phyloP scores from a whole-genome alignment of 768 basidiomycete genomes.

The Russula virescens region DNA sequence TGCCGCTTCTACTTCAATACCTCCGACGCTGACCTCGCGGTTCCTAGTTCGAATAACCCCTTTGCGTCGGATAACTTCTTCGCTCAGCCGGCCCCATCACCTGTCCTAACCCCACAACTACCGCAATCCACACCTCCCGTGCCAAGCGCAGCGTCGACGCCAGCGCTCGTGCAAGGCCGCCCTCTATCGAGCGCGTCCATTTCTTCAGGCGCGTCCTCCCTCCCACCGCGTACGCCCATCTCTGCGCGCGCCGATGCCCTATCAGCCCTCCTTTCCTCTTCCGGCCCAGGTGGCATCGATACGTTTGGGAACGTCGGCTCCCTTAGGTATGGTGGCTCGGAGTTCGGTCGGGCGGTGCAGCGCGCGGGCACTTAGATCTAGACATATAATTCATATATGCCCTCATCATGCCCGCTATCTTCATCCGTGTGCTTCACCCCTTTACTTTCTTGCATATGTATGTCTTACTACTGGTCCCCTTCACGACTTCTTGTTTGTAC shows the following conservation, averaged over 20 bases:
- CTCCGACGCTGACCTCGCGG: background rate
- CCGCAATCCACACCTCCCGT: constrained; percentile 9
- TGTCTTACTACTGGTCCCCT: background rate
- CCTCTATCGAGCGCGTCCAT: constrained; percentile 16
- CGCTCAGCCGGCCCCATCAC: constrained; percentile 35
- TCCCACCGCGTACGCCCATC: constrained; percentile 21
- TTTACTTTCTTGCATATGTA: background rate
- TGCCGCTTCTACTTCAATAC: background rate
- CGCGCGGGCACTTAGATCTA: constrained; percentile 5
- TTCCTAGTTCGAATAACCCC: constrained; percentile 21
- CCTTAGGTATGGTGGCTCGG: constrained; percentile 19
- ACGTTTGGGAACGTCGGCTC: constrained; percentile 23
- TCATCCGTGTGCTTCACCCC: background rate
- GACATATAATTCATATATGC: background rate
- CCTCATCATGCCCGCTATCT: background rate
- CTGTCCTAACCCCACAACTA: constrained; percentile 37
- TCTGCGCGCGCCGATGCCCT: constrained; percentile 14
- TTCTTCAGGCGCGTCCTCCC: constrained; percentile 20
- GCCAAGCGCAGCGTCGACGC: constrained; percentile 16
- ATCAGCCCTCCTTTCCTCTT: constrained; percentile 2
- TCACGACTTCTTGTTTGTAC: background rate
- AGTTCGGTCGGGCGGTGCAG: constrained; percentile 12
- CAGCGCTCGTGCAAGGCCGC: constrained; percentile 19
- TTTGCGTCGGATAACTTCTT: constrained; percentile 64
- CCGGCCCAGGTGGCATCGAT: constrained; percentile 17